A percentile compares a stretch with the other conserved stretches of the same genome.
Conservation (phyloP, 2,329 filamentous ascomycete genomes). For the Penicillium janthinellum region DNA sequence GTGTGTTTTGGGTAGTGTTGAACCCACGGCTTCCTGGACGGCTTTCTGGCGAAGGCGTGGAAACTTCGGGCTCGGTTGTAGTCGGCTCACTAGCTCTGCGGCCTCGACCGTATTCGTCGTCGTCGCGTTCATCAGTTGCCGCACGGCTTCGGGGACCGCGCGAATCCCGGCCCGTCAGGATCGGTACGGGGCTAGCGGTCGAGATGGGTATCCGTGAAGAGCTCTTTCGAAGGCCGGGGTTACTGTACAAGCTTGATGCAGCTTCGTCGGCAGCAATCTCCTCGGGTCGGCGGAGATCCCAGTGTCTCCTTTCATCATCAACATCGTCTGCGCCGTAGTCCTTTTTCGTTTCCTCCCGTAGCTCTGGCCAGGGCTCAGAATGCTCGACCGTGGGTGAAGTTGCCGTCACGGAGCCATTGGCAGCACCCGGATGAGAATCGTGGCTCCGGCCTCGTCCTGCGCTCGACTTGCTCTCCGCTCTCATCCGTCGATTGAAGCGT, state of each 20-base stretch:
- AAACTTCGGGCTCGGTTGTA: constrained; percentile 26
- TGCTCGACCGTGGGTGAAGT: constrained; percentile 32
- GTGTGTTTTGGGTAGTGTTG: constrained; percentile 29
- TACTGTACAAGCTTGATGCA: constrained; percentile 53
- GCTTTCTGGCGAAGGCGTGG: constrained; percentile 33
- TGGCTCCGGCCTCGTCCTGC: constrained; percentile 41
- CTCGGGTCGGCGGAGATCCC: constrained; percentile 76
- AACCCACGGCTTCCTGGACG: constrained; percentile 37
- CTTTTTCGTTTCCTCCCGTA: constrained; percentile 43
- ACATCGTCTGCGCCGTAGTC: constrained; percentile 40
- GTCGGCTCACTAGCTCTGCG: constrained; percentile 65
- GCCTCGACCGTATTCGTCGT: constrained; percentile 58
- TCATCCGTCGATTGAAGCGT: constrained; percentile 42
- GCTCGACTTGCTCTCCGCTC: constrained; percentile 39
- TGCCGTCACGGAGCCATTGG: constrained; percentile 20
- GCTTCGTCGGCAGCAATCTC: constrained; percentile 65
- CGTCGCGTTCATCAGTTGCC: constrained; percentile 62
- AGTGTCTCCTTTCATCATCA: constrained; percentile 54
- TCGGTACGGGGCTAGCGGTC: constrained; percentile 75
- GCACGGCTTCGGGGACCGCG: constrained; percentile 63
- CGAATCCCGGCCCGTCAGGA: constrained; percentile 73
- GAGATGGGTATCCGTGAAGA: constrained; percentile 84
- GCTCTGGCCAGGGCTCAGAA: constrained; percentile 37
- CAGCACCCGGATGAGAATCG: constrained; percentile 37
- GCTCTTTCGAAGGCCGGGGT: constrained; percentile 60